Evolutionary conservation across 2,329 filamentous ascomycete genomes (phyloP).

Genomic region (Aspergillus caelatus): DNA sequence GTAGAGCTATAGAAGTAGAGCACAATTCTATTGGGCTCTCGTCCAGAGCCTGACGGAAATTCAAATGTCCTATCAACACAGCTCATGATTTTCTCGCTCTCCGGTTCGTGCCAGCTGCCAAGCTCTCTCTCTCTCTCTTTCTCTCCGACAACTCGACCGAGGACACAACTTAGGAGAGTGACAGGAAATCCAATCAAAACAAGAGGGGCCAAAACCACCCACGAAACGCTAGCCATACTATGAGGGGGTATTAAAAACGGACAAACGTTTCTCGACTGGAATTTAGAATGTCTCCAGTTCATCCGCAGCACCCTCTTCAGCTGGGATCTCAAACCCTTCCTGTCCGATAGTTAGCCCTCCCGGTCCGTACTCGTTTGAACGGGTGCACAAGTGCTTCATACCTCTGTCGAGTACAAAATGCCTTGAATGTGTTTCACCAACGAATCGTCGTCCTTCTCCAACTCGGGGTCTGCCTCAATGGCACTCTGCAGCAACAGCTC

Average conservation of each 20-base stretch:
- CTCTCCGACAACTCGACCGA: neutral
- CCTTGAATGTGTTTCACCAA: conserved; percentile 94
- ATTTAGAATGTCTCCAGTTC: conserved; percentile 36
- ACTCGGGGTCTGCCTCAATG: conserved; percentile 85
- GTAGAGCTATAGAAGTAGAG: neutral
- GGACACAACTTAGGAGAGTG: neutral
- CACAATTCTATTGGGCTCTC: conserved; percentile 1
- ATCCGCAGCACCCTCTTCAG: conserved; percentile 29
- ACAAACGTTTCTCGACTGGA: conserved; percentile 15
- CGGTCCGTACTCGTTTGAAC: neutral
- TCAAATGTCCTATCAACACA: conserved; percentile 3
- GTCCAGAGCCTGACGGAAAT: neutral
- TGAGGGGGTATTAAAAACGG: conserved; percentile 31
- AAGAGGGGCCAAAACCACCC: conserved; percentile 10
- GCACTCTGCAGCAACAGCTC: conserved; percentile 92
- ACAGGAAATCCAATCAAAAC: neutral
- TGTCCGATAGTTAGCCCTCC: conserved; percentile 17
- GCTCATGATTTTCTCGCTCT: neutral
- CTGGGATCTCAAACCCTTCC: conserved; percentile 38
- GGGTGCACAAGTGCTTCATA: conserved; percentile 32
- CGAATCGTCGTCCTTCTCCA: conserved; percentile 91
- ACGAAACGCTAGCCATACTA: conserved; percentile 25
- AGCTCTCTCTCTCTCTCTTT: neutral
- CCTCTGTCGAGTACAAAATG: conserved; percentile 96
- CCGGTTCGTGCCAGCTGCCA: neutral